Evolutionary conservation across 2,329 filamentous ascomycete genomes (phyloP), one percentile per base, ranked within the genome.

Genomic region (Grosmannia serpens): DNA sequence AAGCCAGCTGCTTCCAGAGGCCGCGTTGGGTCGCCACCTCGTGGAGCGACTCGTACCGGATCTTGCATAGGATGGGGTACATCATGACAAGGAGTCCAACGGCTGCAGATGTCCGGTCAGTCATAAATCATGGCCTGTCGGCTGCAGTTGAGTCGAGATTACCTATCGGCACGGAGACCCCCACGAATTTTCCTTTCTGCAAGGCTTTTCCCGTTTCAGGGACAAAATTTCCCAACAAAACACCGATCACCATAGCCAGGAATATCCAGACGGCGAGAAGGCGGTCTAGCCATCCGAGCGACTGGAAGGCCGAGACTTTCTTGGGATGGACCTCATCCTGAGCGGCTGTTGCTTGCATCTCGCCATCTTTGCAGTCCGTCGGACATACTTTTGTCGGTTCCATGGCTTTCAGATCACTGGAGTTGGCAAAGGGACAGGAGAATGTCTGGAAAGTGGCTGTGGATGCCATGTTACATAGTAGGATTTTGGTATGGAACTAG

Each of bases 51-150:
- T 95, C 89, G 70, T 84, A 94, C 47, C 83, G 83, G 7, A 95
- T 87, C 70, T 94, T 94, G 78, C 89, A 95, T 0, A 95, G 75
- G 60, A 95, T 95, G 0, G 90, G 91, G 67, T 94, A 95, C 89
- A 95, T 95, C 89, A 95, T 95, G 49, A 95, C 84, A 1, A 95
- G 77, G 1, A 95, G 73, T 0, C 90, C 89, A 53, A 95, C 74
- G 0, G 89, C 89, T 88, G 15, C 15, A 38, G 24, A 15, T 6
- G 22, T 49, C 46, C 10, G n/a, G 46, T 49, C 20, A 49, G 24
- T 26, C 22, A 24, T 11, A 24, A 22, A 27, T 2, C 3, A 54
- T 10, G 11, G 5, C 33, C 4, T 38, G 3, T 38, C 33, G 33
- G 22, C 3, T n/a, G 7, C 27, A 49, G 31, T 24, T 46, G 5